Percentiles rank a stretch among this genome's conserved stretches.
phyloP scores from a whole-genome alignment of 768 basidiomycete species.

The Exsudoporus frostii region DNA sequence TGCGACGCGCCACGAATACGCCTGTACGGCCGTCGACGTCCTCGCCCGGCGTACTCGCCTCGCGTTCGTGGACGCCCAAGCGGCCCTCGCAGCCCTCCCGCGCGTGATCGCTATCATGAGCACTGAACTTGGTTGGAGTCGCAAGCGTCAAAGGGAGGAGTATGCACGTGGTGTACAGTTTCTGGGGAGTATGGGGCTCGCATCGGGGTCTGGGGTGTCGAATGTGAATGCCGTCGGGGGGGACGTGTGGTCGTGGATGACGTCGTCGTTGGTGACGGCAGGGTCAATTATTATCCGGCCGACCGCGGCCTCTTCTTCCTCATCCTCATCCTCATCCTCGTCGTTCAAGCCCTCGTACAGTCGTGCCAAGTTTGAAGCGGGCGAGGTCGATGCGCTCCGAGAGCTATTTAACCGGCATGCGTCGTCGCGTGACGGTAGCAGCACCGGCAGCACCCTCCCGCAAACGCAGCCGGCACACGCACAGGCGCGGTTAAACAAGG shows the following conservation, averaged over 20 bases:
- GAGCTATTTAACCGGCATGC: constrained; percentile 31
- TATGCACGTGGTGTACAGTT: constrained; percentile 58
- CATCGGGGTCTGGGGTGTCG: constrained; percentile 33
- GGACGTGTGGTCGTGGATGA: constrained; percentile 13
- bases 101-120: constrained; percentile 90
- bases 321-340: neutral
- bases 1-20: constrained; percentile 87
- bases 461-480: too few relatives aligned
- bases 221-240: neutral
- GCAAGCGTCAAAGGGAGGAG: constrained; percentile 55
- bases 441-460: neutral
- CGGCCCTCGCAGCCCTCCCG: constrained; percentile 81
- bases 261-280: neutral
- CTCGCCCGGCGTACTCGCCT: constrained; percentile 91
- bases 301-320: neutral
- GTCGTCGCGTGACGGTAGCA: neutral
- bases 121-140: constrained; percentile 77
- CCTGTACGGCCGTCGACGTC: constrained; percentile 87
- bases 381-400: constrained; percentile 43
- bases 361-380: constrained; percentile 53
- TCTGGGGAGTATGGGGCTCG: constrained; percentile 83
- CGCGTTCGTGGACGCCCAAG: constrained; percentile 88
- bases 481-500: constrained; percentile 30
- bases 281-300: neutral
- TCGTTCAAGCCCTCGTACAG: constrained; percentile 35